Percentiles rank a stretch among this genome's conserved stretches.
Evolutionary conservation across 2,329 filamentous ascomycete species (phyloP).

Genomic region (Nectriaceae sp.): DNA sequence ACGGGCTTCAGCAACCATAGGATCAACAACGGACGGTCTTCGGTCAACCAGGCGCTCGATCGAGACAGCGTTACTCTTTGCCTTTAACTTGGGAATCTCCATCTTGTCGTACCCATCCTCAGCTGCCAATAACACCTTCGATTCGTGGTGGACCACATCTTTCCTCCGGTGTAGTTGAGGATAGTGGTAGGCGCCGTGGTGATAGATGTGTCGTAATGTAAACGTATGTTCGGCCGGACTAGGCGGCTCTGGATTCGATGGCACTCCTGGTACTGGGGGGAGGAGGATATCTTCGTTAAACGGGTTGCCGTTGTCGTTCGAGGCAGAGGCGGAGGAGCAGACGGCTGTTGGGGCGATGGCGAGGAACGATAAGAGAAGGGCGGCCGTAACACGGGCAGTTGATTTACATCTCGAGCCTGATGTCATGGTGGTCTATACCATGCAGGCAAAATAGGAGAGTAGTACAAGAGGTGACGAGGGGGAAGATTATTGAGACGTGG

Average conservation of each 20-base stretch:
- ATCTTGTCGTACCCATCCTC: conserved; percentile 58
- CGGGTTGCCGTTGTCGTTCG: conserved; percentile 35
- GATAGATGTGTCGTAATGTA: conserved; percentile 85
- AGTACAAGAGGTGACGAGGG: not conserved
- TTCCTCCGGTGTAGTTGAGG: conserved; percentile 75
- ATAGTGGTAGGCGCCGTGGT: conserved; percentile 82
- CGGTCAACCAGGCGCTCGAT: conserved; percentile 85
- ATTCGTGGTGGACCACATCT: conserved; percentile 63
- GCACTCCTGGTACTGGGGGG: conserved; percentile 41
- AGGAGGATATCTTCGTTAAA: conserved; percentile 46
- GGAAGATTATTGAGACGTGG: not conserved
- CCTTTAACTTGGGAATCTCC: conserved; percentile 54
- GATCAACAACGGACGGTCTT: conserved; percentile 73
- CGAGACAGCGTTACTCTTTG: conserved; percentile 63
- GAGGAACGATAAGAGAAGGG: conserved; percentile 67
- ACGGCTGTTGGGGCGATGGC: conserved; percentile 53
- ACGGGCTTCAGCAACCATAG: conserved; percentile 73
- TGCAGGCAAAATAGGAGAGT: not conserved
- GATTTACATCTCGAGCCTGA: conserved; percentile 48
- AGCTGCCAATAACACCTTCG: conserved; percentile 59
- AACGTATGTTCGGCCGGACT: conserved; percentile 58
- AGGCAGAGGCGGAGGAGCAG: too few species aligned
- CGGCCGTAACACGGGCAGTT: conserved; percentile 63
- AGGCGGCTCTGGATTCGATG: conserved; percentile 45
- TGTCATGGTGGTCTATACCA: conserved; percentile 23